Evolutionary conservation across 2,329 filamentous ascomycete species (phyloP), one percentile per base, ranked within the genome.

Genomic region (Bretziella fagacearum): DNA sequence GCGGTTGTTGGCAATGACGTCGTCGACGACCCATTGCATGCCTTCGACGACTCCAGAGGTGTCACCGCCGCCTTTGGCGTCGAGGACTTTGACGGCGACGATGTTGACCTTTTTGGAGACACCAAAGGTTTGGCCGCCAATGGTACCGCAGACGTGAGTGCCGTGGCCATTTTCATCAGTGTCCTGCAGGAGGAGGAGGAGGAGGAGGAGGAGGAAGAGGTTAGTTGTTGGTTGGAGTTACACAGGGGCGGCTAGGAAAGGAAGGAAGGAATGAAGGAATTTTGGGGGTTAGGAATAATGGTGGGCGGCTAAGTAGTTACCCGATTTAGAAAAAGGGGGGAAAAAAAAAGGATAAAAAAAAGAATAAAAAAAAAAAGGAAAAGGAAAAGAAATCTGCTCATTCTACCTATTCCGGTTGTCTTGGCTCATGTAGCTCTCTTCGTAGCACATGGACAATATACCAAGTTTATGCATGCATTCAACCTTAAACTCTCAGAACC

Each of bases 121-220:
- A 52, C 77, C 77, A 50, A 73, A 79, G 2, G 70, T 77, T 46
- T 62, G 64, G 27, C 74, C 73, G 18, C 64, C 77, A 36, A 78
- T 71, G 13, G 74, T 80, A 20, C 74, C 77, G 7, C 74, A 68
- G 22, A 77, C 73, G 62, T 80, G 77, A 47, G 66, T 75, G 33
- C 77, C 77, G 59, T 80, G 77, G 10, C 76, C 76, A 55, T 77
- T 73, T 53, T 70, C 65, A 46, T 78, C 73, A 3, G 65, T 65
- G 55, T 74, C 56, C 60, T 65, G 30, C 18, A 2, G 4, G 25
- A 20, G 15, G 3, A 3, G 17, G 5, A n/a, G n/a, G n/a, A n/a
- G n/a, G n/a, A n/a, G n/a, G n/a, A n/a, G n/a, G n/a, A n/a, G n/a
- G n/a, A n/a, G n/a, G n/a, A n/a, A n/a, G 18, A 10, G 35, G 18